phyloP scores from a whole-genome alignment of 169 alveolate species.

The Ichthyophthirius multifiliis region DNA sequence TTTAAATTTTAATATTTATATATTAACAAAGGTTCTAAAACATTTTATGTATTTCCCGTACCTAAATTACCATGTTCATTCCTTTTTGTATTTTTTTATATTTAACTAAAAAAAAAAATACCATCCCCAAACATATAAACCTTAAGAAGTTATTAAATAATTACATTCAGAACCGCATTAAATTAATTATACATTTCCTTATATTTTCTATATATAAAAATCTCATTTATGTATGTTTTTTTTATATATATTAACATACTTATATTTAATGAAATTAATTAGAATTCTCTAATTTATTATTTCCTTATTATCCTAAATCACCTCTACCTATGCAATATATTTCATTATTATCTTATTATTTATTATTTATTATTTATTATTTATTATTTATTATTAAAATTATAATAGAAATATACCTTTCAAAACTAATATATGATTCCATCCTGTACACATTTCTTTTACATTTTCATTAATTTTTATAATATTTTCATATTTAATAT shows the following conservation, averaged over 20 bases:
- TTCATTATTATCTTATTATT: background rate
- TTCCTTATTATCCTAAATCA: background rate
- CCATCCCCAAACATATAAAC: slow-evolving; percentile 5
- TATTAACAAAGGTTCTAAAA: background rate
- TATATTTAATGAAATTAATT: background rate
- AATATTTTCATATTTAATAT: background rate
- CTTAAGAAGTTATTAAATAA: background rate
- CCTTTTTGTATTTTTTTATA: background rate
- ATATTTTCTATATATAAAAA: background rate
- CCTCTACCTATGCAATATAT: background rate
- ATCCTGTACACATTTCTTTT: background rate
- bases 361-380: background rate
- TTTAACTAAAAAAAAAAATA: background rate
- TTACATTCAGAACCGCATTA: background rate
- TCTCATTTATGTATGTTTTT: background rate
- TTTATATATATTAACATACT: background rate
- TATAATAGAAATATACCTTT: background rate
- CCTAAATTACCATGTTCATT: slow-evolving; percentile 4
- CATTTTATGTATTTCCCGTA: background rate
- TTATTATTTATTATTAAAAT: background rate
- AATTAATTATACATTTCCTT: background rate
- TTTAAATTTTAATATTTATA: background rate
- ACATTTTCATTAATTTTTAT: background rate
- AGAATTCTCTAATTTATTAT: background rate
- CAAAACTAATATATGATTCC: background rate